Evolutionary conservation across 2,329 filamentous ascomycete species (phyloP).

Genomic region (Mycocentrospora acerina): DNA sequence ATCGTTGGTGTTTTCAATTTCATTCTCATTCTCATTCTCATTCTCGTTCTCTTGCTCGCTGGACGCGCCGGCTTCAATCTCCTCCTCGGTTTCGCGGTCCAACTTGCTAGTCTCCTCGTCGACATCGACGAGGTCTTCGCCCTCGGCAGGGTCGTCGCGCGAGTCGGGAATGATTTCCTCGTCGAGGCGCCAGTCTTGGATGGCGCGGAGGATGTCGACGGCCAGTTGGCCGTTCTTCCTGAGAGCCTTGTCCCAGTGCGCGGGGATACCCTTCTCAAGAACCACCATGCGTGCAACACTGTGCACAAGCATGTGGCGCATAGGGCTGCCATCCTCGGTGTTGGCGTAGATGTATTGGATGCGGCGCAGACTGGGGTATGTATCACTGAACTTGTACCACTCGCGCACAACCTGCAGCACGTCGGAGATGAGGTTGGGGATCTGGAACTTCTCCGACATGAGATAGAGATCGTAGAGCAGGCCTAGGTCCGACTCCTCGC

Average conservation of each 20-base stretch:
- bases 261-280: constrained; percentile 51
- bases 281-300: constrained; percentile 54
- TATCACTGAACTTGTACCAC: constrained; percentile 56
- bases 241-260: constrained; percentile 57
- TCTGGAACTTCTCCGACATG: constrained; percentile 56
- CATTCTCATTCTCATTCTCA: constrained; percentile 24
- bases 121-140: constrained; percentile 38
- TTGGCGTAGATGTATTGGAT: constrained; percentile 57
- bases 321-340: constrained; percentile 49
- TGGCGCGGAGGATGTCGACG: constrained; percentile 56
- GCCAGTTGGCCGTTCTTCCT: constrained; percentile 57
- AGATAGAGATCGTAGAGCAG: constrained; percentile 57
- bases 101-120: constrained; percentile 41
- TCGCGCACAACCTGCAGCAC: constrained; percentile 53
- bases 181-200: constrained; percentile 57
- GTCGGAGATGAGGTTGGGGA: constrained; percentile 49
- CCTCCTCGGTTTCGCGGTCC: constrained; percentile 33
- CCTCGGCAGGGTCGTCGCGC: constrained; percentile 46
- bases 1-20: constrained; percentile 1
- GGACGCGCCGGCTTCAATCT: constrained; percentile 23
- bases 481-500: constrained; percentile 53
- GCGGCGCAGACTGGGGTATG: constrained; percentile 54
- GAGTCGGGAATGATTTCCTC: constrained; percentile 53
- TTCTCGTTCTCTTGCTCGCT: constrained; percentile 26
- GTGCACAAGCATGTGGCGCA: constrained; percentile 53